Evolutionary conservation across 176 grass and related monocot species (phyloP).

Genomic region (Elymus sibiricus): DNA sequence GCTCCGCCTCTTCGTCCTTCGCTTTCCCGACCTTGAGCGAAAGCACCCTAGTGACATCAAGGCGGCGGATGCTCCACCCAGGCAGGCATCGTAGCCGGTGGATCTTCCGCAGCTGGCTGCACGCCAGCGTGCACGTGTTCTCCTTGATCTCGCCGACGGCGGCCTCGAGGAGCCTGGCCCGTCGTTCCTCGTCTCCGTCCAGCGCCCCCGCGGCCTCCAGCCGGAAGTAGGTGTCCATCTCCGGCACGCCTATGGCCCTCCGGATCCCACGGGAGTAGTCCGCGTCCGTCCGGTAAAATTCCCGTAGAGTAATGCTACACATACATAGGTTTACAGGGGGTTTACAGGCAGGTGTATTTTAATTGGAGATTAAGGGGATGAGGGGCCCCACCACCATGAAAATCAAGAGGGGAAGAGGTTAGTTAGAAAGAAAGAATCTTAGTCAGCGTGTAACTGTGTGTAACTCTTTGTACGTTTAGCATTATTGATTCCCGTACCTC

Average conservation of each 20-base stretch:
- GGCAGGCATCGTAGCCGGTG: conserved; percentile 8
- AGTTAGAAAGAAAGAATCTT: too few species aligned
- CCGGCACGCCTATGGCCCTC: conserved; percentile 40
- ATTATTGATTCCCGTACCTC: background rate
- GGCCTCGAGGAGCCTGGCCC: background rate
- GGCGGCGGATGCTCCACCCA: conserved; percentile 34
- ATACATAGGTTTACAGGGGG: too few species aligned
- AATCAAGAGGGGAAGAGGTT: too few species aligned
- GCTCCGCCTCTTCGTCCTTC: background rate
- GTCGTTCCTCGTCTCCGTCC: background rate
- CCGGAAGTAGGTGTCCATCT: conserved; percentile 52
- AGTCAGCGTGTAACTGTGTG: too few species aligned
- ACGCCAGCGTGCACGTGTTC: conserved; percentile 47
- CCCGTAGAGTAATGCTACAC: too few species aligned
- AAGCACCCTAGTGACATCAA: conserved; percentile 45
- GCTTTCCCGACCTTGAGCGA: background rate
- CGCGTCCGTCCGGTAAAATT: background rate
- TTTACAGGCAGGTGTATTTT: too few species aligned
- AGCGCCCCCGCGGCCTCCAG: background rate
- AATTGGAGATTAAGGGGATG: too few species aligned
- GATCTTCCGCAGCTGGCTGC: conserved; percentile 51
- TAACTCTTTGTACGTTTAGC: too few species aligned
- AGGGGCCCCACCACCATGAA: too few species aligned
- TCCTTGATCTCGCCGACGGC: conserved; percentile 42
- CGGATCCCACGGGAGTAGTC: conserved; percentile 39